Base-by-base conservation (phyloP, 345 rosid species). In the Moricandia moricandioides region DNA sequence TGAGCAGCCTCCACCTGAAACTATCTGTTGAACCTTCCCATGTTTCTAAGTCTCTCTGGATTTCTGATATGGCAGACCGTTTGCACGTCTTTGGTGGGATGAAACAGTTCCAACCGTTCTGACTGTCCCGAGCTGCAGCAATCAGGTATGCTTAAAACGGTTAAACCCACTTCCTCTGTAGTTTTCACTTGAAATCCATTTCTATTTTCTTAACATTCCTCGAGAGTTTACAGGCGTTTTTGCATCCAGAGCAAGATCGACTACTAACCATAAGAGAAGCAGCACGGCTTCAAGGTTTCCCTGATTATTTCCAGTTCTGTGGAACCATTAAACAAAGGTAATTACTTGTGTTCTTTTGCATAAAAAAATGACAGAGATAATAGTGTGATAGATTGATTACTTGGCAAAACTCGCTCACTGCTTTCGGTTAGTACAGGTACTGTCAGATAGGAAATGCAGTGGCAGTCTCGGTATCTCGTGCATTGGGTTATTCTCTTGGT, bases 221-320 rank as follows among this genome's bases (percentile, higher is more conserved):
- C 33, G 17, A 82, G 40, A 61, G 43, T 9, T 59, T 88, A 37
- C 63, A 94, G 98, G 82, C 83, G 75, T 56, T 81, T 51, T 40
- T 94, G 71, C 98, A 94, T 82, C 98, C 98, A 2, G 96, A 91
- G 84, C 98, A 94, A 75, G 98, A 94, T 79, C 90, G 98, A 57
- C 74, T 91, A 35, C 89, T 91, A 67, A 94, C 98, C 14, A 62
- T 94, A 49, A 79, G 98, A 61, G 98, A 94, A 81, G 86, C 75
- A 63, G 98, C 98, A 55, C 86, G 98, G 79, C 83, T 94, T 77
- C 97, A 94, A 86, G 98, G 98, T 27, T 94, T 94, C 85, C 96
- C 98, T 30, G 98, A 94, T 82, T 91, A 91, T 81, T 94, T 89
- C 67, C 88, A 90, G 67, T 94, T 94, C 84, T 72, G 80, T 33